Evolutionary conservation across 2,329 filamentous ascomycete species (phyloP).

Genomic region (Setomelanomma holmii): DNA sequence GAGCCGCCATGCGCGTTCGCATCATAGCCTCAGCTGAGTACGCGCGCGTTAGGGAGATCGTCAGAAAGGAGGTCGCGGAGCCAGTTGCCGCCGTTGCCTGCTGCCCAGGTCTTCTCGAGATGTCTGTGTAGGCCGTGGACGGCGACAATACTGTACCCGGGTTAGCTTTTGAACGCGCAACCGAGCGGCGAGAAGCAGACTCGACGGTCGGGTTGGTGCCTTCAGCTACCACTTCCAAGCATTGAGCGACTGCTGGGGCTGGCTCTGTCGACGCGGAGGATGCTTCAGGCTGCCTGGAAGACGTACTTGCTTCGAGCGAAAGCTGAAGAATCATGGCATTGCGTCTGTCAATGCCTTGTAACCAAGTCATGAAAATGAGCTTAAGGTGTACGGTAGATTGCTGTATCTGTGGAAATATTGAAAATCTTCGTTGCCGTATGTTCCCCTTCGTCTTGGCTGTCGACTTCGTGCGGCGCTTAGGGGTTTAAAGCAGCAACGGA

Average conservation of each 20-base stretch:
- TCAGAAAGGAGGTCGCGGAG: slow-evolving; percentile 30
- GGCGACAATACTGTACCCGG: slow-evolving; percentile 25
- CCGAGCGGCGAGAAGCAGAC: slow-evolving; percentile 10
- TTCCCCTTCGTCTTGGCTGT: too few species aligned
- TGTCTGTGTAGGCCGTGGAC: slow-evolving; percentile 36
- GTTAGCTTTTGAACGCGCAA: slow-evolving; percentile 9
- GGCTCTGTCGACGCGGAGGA: neutral
- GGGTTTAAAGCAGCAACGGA: too few species aligned
- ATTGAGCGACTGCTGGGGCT: neutral
- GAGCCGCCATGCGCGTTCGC: slow-evolving; percentile 30
- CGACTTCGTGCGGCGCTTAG: too few species aligned
- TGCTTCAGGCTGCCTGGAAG: neutral
- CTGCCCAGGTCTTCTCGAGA: slow-evolving; percentile 32
- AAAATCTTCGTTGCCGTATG: too few species aligned
- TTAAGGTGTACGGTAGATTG: too few species aligned
- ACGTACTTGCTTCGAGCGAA: too few species aligned
- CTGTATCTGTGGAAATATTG: too few species aligned
- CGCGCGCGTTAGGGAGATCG: slow-evolving; percentile 40
- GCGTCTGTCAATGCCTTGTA: too few species aligned
- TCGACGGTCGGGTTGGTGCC: slow-evolving; percentile 8
- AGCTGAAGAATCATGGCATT: too few species aligned
- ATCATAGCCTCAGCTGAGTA: slow-evolving; percentile 49
- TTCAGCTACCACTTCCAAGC: neutral
- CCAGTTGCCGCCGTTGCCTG: slow-evolving; percentile 25
- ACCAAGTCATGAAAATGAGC: too few species aligned